These are phyloP conservation scores for Chrysoporthe deuterocubensis DNA, from an alignment of 2,329 filamentous ascomycete genomes.

Conservation along the genomic window DNA sequence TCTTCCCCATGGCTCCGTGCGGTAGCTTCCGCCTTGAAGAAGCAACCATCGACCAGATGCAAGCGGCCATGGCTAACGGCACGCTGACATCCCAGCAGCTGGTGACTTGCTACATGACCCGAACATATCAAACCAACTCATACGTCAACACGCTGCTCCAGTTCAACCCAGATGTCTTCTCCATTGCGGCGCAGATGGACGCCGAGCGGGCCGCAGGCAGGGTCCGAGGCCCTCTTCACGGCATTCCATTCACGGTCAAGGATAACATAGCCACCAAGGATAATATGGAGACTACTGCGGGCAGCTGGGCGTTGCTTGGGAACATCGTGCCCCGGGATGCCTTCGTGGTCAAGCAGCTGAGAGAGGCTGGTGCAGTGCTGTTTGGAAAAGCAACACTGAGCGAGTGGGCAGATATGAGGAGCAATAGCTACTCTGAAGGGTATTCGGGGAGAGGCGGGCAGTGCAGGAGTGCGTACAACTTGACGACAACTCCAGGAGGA, in stretches of 20 bases:
- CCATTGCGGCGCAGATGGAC: constrained; percentile 65
- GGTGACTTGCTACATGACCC: constrained; percentile 63
- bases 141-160: constrained; percentile 70
- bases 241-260: constrained; percentile 76
- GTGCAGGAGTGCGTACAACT: constrained; percentile 67
- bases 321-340: constrained; percentile 71
- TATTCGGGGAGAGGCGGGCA: constrained; percentile 67
- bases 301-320: constrained; percentile 68
- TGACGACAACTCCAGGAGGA: constrained; percentile 70
- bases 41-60: constrained; percentile 70
- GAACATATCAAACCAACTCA: constrained; percentile 64
- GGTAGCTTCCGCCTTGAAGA: constrained; percentile 66
- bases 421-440: constrained; percentile 69
- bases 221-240: constrained; percentile 70
- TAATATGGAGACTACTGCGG: constrained; percentile 74
- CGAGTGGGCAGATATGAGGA: constrained; percentile 77
- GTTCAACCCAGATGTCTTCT: constrained; percentile 68
- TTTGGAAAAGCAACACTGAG: constrained; percentile 72
- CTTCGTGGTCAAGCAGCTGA: constrained; percentile 62
- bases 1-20: constrained; percentile 68
- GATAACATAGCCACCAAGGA: constrained; percentile 74
- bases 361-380: constrained; percentile 68
- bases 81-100: constrained; percentile 62
- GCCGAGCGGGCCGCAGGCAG: constrained; percentile 59
- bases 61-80: constrained; percentile 58